Base-by-base conservation (phyloP, 2,329 filamentous ascomycete species). In the Curvularia hawaiiensis region DNA sequence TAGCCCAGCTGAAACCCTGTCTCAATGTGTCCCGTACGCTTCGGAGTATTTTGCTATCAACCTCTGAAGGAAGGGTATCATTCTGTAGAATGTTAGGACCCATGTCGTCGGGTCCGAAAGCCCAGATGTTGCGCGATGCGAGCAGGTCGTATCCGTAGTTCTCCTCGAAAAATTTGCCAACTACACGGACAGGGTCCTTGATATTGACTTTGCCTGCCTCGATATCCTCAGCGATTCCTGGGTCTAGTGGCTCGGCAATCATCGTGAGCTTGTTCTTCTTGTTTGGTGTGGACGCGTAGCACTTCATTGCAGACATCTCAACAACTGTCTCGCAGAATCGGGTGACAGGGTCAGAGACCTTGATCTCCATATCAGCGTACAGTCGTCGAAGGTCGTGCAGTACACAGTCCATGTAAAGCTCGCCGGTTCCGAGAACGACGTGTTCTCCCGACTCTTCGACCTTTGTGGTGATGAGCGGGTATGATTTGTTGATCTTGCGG, bases 221-320 rank as follows among this genome's bases (percentile, higher is more conserved):
- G 62, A 99, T 98, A 69, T 99, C 95, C 69, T 91, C 88, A 5
- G 94, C 92, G 61, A 99, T 96, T 16, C 95, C 95, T 68, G 96
- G 90, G 66, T 99, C 95, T 14, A 99, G 81, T 33, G 95, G 94
- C 76, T 99, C 95, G 3, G 95, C 95, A 56, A 98, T 90, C 91
- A 99, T 97, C 35, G 95, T 98, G 70, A 99, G 90, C 77, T 96
- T 97, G 81, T 99, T 99, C 82, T 97, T 97, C 80, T 99, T 99
- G 81, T 99, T 99, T 2, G 95, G 95, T 2, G 95, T 98, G 67
- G 97, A 88, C 22, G 95, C 94, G 75, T 97, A 99, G 79, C 95
- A 99, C 79, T 97, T 97, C 58, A 96, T 97, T 20, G 93, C 93
- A 18, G 92, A 97, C 65, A 95, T 96, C 76, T 99, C 95, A 38